Percentiles rank a stretch among this genome's conserved stretches.
Conservation (phyloP, 1,139 yeast genomes). For the Blastobotrys aristatus region DNA sequence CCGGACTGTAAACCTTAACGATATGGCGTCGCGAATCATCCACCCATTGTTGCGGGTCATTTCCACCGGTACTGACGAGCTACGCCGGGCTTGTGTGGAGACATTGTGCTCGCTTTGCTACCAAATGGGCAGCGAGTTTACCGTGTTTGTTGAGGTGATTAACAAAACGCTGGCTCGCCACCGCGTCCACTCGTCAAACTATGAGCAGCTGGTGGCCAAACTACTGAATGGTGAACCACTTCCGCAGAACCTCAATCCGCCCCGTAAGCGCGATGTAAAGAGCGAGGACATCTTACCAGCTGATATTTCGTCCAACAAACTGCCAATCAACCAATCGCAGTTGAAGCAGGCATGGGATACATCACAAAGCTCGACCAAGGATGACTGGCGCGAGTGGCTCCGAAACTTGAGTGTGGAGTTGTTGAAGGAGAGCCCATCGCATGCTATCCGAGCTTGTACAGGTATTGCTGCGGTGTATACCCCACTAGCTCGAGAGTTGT, state of each 20-base stretch:
- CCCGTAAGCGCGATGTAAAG: conserved; percentile 34
- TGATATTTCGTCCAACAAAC: conserved; percentile 65
- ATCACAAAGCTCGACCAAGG: conserved; percentile 79
- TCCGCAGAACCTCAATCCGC: conserved; percentile 70
- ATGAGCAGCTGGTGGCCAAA: conserved; percentile 76
- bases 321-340: conserved; percentile 75
- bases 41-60: conserved; percentile 80
- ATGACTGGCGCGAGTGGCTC: conserved; percentile 99
- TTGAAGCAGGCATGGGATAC: conserved; percentile 90
- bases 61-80: conserved; percentile 50
- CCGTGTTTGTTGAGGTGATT: conserved; percentile 83
- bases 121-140: conserved; percentile 79
- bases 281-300: conserved; percentile 56
- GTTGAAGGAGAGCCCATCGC: conserved; percentile 89
- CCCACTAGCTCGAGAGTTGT: conserved; percentile 84
- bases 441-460: conserved; percentile 90
- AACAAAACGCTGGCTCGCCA: conserved; percentile 62
- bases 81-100: conserved; percentile 62
- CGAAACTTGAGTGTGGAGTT: conserved; percentile 80
- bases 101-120: conserved; percentile 73
- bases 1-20: conserved; percentile 65
- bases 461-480: conserved; percentile 83
- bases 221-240: conserved; percentile 83
- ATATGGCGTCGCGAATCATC: conserved; percentile 85
- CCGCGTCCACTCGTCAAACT: conserved; percentile 65